Percentiles rank a stretch among this genome's conserved stretches.
phyloP scores from a whole-genome alignment of 2,329 filamentous ascomycete genomes.

The Aphanocladium album region DNA sequence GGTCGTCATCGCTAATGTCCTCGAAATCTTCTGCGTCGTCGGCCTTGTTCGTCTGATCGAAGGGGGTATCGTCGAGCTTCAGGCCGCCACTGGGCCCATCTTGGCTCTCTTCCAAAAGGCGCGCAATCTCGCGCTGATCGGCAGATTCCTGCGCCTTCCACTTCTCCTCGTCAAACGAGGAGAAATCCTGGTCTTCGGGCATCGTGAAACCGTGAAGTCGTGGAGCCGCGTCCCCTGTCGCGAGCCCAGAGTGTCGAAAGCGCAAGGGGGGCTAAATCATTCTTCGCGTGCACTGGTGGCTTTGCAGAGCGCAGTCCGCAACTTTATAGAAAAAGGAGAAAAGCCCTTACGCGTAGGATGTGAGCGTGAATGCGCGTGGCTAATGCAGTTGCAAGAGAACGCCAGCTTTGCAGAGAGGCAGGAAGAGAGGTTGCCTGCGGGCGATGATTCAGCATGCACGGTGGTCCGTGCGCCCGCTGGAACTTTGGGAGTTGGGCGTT shows the following conservation, averaged over 20 bases:
- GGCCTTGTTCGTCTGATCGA: conserved; percentile 72
- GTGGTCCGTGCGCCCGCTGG: neutral
- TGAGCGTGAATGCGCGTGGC: neutral
- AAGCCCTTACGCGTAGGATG: neutral
- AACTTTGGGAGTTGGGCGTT: neutral
- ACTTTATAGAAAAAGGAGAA: neutral
- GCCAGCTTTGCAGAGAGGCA: neutral
- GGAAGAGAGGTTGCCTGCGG: neutral
- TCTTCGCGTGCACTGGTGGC: neutral
- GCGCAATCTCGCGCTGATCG: conserved; percentile 45
- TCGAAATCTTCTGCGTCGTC: conserved; percentile 88
- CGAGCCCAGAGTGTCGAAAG: neutral
- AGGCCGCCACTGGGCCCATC: conserved; percentile 34
- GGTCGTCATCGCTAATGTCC: conserved; percentile 86
- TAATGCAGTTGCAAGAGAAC: neutral
- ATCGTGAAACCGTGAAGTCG: conserved; percentile 20
- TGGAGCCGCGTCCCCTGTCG: neutral
- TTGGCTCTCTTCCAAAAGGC: conserved; percentile 38
- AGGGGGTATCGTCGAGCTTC: conserved; percentile 41
- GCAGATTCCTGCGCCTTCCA: conserved; percentile 42
- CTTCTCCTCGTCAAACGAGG: conserved; percentile 30
- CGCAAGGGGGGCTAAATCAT: conserved; percentile 2
- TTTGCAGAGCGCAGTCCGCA: neutral
- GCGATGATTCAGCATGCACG: neutral
- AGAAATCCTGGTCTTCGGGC: conserved; percentile 29